Evolutionary conservation across 352 stramenopile species (phyloP).

Genomic region (Pythium rhizo-oryzae): DNA sequence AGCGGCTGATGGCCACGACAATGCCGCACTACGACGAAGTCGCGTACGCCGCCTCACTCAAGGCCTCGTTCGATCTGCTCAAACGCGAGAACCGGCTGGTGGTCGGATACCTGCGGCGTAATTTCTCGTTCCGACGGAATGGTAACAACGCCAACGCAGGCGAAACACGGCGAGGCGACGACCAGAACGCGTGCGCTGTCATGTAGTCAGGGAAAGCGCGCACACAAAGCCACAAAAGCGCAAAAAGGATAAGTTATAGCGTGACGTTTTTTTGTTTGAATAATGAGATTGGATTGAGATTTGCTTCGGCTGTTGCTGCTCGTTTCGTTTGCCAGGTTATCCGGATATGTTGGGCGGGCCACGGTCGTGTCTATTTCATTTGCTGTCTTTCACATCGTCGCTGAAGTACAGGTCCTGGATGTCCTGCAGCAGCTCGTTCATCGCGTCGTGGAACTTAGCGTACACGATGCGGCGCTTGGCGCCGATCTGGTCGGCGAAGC

Average conservation of each 20-base stretch:
- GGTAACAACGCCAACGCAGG: conserved; percentile 29
- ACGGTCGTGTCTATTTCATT: conserved; percentile 29
- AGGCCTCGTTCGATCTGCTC: conserved; percentile 38
- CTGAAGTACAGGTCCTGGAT: conserved; percentile 66
- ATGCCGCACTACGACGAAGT: conserved; percentile 35
- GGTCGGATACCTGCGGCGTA: conserved; percentile 77
- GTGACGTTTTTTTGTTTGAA: conserved; percentile 22
- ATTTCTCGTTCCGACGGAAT: conserved; percentile 77
- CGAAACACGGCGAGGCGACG: conserved; percentile 36
- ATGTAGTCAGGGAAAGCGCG: conserved; percentile 45
- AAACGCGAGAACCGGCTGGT: conserved; percentile 67
- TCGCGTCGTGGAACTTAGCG: conserved; percentile 69
- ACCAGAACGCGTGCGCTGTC: conserved; percentile 60
- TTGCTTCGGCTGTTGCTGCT: conserved; percentile 14
- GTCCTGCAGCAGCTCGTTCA: conserved; percentile 74
- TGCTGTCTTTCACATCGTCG: conserved; percentile 50
- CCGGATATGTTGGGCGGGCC: no score
- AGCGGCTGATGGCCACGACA: conserved; percentile 70
- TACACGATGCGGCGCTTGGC: conserved; percentile 53
- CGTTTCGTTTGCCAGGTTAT: not conserved
- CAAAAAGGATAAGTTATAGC: conserved; percentile 20
- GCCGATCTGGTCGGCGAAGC: conserved; percentile 79
- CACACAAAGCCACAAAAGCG: conserved; percentile 43
- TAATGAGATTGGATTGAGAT: not conserved
- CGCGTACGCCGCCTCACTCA: conserved; percentile 32